Base-by-base conservation (phyloP, 1,139 yeast genomes). In the Geotrichum macrosporum region DNA sequence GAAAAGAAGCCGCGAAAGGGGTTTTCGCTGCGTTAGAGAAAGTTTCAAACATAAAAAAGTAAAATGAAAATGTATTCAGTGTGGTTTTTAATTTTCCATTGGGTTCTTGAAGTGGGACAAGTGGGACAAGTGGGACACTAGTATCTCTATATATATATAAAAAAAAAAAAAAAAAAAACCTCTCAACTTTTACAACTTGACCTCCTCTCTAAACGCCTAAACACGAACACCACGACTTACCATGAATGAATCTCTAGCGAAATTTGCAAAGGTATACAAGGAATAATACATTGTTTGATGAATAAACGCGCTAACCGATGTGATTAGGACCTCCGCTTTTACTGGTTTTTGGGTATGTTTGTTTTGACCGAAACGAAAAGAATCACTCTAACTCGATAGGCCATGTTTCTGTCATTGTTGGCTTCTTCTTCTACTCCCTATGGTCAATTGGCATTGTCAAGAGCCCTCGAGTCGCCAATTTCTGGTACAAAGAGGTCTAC, bases 391-490 rank as follows among this genome's bases (percentile, higher is more conserved):
- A 34, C 38, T 20, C 32, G 27, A 37, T 45, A 46, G 64, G 96
- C 51, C 96, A 92, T 62, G 71, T 78, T 4, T 59, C 76, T 39
- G 84, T 89, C 2, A 69, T 88, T 24, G 18, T 76, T 9, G 74
- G 80, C 47, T 70, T 79, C 10, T 45, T 77, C 22, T 65, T 81
- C 51, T 84, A 78, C 64, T 57, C 77, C 16, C 63, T 83, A 44
- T 73, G 83, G 21, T 55, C 65, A 13, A 30, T 62, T 46, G 55
- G 59, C 35, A 76, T 64, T 51, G 57, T 60, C 46, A 50, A 55
- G 36, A 45, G 59, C 35, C 47, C 47, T n/a, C 46, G 48, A 9
- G 35, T 44, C 8, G 74, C 73, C 54, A 55, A 59, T 45, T 65
- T 70, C 49, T 74, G 83, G 72, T 87, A 85, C 68, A 73, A 77